Percentiles rank a stretch among this genome's conserved stretches.
phyloP scores from a whole-genome alignment of 768 basidiomycete species.

The Podaxis rugospora region DNA sequence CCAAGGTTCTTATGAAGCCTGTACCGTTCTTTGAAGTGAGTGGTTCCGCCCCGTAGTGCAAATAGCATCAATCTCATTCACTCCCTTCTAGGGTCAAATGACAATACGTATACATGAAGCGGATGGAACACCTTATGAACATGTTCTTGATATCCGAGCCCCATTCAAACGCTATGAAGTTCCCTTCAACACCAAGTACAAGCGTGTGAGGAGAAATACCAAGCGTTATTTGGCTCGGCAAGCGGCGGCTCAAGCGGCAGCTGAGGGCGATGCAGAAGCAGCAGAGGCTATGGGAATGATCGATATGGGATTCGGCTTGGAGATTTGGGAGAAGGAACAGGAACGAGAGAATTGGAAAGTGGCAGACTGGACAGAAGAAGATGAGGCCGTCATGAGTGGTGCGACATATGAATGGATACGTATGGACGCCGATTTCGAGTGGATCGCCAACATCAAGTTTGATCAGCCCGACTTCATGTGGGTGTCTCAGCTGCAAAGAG shows the following conservation, averaged over 20 bases:
- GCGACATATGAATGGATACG: conserved; percentile 99
- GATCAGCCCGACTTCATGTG: conserved; percentile 99
- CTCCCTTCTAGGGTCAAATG: conserved; percentile 77
- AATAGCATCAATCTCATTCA: conserved; percentile 2
- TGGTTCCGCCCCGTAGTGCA: background rate
- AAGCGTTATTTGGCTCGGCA: conserved; percentile 94
- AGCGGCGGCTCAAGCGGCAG: conserved; percentile 88
- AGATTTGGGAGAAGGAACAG: conserved; percentile 94
- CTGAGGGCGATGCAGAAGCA: conserved; percentile 87
- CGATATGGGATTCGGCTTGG: conserved; percentile 90
- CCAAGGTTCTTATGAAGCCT: conserved; percentile 68
- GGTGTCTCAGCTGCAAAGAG: conserved; percentile 93
- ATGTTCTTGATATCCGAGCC: conserved; percentile 87
- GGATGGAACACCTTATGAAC: conserved; percentile 98
- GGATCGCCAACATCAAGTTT: conserved; percentile 91
- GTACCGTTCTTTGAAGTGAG: conserved; percentile 85
- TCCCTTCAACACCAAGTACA: conserved; percentile 98
- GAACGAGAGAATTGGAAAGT: conserved; percentile 95
- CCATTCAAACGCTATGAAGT: conserved; percentile 94
- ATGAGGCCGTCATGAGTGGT: conserved; percentile 88
- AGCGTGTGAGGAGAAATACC: conserved; percentile 91
- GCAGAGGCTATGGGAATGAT: conserved; percentile 92
- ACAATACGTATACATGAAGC: conserved; percentile 99
- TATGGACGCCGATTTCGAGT: conserved; percentile 98
- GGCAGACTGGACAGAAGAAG: conserved; percentile 96